These are phyloP conservation scores for Gigaspora rosea DNA, from an alignment of 192 early-diverging fungal genomes.

Conservation along the genomic window DNA sequence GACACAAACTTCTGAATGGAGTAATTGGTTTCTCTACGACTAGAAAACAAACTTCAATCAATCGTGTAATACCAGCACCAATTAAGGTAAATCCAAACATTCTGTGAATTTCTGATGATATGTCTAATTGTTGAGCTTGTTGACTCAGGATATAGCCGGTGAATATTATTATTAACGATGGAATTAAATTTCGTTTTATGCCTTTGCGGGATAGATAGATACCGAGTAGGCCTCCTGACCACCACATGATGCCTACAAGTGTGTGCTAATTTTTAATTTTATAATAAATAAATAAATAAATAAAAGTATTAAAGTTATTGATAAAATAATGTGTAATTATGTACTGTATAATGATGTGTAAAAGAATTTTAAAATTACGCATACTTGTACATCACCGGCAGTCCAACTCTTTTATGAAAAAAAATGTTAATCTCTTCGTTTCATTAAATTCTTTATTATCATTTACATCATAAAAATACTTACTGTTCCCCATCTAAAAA, in stretches of 20 bases:
- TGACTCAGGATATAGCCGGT: slow-evolving; percentile 63
- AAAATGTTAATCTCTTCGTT: no score
- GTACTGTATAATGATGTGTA: no score
- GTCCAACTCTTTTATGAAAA: no score
- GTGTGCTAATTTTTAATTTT: slow-evolving; percentile 49
- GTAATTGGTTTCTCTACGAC: slow-evolving; percentile 36
- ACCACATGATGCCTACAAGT: slow-evolving; percentile 69
- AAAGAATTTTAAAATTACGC: no score
- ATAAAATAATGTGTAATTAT: no score
- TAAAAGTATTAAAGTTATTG: no score
- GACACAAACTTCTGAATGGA: slow-evolving; percentile 43
- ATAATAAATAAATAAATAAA: no score
- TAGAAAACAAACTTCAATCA: slow-evolving; percentile 58
- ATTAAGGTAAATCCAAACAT: slow-evolving; percentile 65
- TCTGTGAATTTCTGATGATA: slow-evolving; percentile 62
- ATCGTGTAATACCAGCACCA: slow-evolving; percentile 56
- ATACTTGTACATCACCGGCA: no score
- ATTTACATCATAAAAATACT: no score
- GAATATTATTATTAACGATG: slow-evolving; percentile 60
- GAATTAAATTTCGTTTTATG: slow-evolving; percentile 56
- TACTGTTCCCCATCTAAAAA: no score
- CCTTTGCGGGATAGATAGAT: slow-evolving; percentile 50
- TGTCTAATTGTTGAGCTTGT: slow-evolving; percentile 61
- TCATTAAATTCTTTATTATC: no score
- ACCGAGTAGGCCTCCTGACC: slow-evolving; percentile 60